A percentile compares a stretch with the other conserved stretches of the same genome.
Conservation (phyloP, 2,329 filamentous ascomycete species). For the Aureobasidium vineae region DNA sequence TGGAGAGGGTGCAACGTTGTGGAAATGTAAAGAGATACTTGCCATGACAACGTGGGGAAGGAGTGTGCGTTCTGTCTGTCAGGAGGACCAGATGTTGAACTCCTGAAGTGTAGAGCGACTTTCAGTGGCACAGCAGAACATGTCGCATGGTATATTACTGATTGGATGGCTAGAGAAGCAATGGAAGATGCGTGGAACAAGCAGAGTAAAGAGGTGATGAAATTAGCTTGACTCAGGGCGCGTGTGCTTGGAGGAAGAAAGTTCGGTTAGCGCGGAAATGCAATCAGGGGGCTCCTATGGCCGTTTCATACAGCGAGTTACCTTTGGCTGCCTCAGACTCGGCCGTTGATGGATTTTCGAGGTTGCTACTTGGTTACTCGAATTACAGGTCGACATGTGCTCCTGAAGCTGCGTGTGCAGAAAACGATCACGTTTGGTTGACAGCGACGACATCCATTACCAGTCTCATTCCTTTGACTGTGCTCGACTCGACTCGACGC, state of each 20-base stretch:
- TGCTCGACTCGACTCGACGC: constrained; percentile 11
- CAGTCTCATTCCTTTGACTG: constrained; percentile 28
- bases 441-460: constrained; percentile 6
- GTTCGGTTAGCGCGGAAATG: constrained; percentile 22
- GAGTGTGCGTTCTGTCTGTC: background rate
- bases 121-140: background rate
- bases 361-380: constrained; percentile 22
- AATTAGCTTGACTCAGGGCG: constrained; percentile 12
- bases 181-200: constrained; percentile 9
- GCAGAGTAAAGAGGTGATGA: background rate
- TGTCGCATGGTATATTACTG: background rate
- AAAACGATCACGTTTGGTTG: background rate
- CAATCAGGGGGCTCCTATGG: constrained; percentile 7
- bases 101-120: background rate
- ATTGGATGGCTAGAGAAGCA: background rate
- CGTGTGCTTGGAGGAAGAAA: background rate
- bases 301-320: constrained; percentile 15
- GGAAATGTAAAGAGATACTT: constrained; percentile 17
- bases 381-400: background rate
- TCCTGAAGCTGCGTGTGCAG: constrained; percentile 20
- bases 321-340: constrained; percentile 8
- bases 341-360: constrained; percentile 12
- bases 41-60: constrained; percentile 15
- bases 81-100: background rate
- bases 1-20: background rate